A percentile compares a stretch with the other conserved stretches of the same genome.
These are phyloP conservation scores for Durusdinium trenchii DNA, from an alignment of 73 alveolate species.

Conservation along the genomic window DNA sequence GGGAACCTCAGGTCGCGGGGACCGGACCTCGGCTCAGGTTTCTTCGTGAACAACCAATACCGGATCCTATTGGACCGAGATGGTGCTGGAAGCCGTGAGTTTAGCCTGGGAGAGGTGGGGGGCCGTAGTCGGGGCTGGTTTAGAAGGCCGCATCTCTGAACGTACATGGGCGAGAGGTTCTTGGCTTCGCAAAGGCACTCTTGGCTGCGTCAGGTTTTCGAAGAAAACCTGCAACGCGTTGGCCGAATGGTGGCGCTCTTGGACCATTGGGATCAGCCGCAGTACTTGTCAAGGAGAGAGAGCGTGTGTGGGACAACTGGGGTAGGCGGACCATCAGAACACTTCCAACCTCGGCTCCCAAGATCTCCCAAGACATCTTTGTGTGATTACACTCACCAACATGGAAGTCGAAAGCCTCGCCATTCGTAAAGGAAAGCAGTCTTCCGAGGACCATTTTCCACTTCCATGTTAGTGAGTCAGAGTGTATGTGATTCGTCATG, in stretches of 20 bases:
- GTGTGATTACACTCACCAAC: too few relatives aligned
- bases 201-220: conserved; percentile 26
- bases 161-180: too few relatives aligned
- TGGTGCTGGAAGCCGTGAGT: conserved; percentile 80
- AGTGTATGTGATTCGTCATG: too few relatives aligned
- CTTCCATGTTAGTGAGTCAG: too few relatives aligned
- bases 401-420: too few relatives aligned
- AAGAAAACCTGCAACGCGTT: conserved; percentile 74
- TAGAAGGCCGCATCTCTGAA: too few relatives aligned
- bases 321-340: neutral
- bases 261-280: conserved; percentile 84
- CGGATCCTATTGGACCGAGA: conserved; percentile 70
- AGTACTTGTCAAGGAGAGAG: conserved; percentile 17
- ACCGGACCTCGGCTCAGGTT: neutral
- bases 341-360: neutral
- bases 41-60: conserved; percentile 90
- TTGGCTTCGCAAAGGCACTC: too few relatives aligned
- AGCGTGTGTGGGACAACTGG: neutral
- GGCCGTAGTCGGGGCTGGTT: too few relatives aligned
- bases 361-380: neutral
- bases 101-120: conserved; percentile 60
- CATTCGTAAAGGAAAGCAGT: too few relatives aligned
- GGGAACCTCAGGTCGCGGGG: neutral
- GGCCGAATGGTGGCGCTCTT: conserved; percentile 88
- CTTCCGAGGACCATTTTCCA: too few relatives aligned